These are phyloP conservation scores for Phytophthora boehmeriae DNA, from an alignment of 352 stramenopile genomes.

Conservation along the genomic window DNA sequence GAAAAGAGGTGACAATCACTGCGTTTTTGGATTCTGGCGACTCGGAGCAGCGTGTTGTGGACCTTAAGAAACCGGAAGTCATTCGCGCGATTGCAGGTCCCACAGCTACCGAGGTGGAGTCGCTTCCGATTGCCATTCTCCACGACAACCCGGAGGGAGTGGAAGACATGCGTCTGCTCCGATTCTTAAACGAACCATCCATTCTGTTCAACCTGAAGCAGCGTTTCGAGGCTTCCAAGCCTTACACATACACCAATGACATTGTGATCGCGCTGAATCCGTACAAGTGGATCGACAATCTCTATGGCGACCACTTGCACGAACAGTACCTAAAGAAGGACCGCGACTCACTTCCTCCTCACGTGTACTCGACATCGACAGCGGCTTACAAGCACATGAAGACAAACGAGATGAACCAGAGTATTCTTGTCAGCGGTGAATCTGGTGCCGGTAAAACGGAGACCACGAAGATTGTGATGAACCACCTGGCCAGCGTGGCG, in stretches of 20 bases:
- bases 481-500: constrained; percentile 84
- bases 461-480: constrained; percentile 96
- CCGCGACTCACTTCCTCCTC: constrained; percentile 67
- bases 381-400: constrained; percentile 89
- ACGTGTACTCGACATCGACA: constrained; percentile 89
- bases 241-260: constrained; percentile 98
- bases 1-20: constrained; percentile 82
- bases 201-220: constrained; percentile 95
- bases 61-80: constrained; percentile 85
- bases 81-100: constrained; percentile 82
- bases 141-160: constrained; percentile 79
- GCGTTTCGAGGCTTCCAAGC: constrained; percentile 89
- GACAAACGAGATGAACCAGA: constrained; percentile 78
- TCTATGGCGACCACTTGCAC: constrained; percentile 91
- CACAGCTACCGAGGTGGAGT: constrained; percentile 81
- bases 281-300: constrained; percentile 94
- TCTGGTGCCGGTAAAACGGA: constrained; percentile 95
- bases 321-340: constrained; percentile 81
- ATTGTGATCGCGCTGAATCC: constrained; percentile 98
- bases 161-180: constrained; percentile 87
- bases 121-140: constrained; percentile 81
- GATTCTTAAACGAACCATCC: constrained; percentile 92
- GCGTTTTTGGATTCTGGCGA: constrained; percentile 69
- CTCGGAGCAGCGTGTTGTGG: constrained; percentile 70
- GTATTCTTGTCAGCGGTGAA: constrained; percentile 88